Evolutionary conservation across 2,329 filamentous ascomycete genomes (phyloP), one percentile per base, ranked within the genome.

Genomic region (Colletotrichum lindemuthianum): DNA sequence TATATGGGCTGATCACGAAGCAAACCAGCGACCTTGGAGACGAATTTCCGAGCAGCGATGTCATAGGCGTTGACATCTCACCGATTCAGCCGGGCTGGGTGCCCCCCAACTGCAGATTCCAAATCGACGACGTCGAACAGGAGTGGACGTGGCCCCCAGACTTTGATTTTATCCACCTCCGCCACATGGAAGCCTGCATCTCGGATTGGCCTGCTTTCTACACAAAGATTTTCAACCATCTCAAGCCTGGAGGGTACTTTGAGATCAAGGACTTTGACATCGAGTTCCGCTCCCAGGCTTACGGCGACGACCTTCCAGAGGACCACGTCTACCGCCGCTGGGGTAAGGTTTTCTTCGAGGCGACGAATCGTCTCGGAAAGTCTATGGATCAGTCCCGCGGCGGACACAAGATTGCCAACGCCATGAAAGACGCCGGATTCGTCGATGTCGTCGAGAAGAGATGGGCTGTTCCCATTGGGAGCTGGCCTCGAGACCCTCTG

Each of bases 81-180:
- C 84, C 85, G 1, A 85, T 86, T 13, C 85, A 87, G 67, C 84
- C 85, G 1, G 75, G 74, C 32, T 84, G 83, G 76, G 79, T 88
- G 2, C 86, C 86, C 2, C 78, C 81, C 37, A 90, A 90, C 52
- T 43, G 73, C 37, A 76, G 76, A 11, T 87, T 87, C 12, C 49
- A 88, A 60, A 83, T 90, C 48, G 88, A 90, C 69, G 87, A 91
- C 69, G 84, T 85, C 45, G 85, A 86, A 65, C 79, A 71, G 3
- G 74, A 76, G 0, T 81, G 78, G 78, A 86, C 76, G 74, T 86
- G 76, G 71, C 8, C 59, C 5, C 76, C 79, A 65, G 82, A 66
- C 68, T 85, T 87, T 69, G 86, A 90, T 73, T 87, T 82, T 69
- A 82, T 89, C 60, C 87, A 88, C 71, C 82, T 83, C 2, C 81